phyloP scores from a whole-genome alignment of 2,329 filamentous ascomycete genomes.

The Claviceps lovelessii region DNA sequence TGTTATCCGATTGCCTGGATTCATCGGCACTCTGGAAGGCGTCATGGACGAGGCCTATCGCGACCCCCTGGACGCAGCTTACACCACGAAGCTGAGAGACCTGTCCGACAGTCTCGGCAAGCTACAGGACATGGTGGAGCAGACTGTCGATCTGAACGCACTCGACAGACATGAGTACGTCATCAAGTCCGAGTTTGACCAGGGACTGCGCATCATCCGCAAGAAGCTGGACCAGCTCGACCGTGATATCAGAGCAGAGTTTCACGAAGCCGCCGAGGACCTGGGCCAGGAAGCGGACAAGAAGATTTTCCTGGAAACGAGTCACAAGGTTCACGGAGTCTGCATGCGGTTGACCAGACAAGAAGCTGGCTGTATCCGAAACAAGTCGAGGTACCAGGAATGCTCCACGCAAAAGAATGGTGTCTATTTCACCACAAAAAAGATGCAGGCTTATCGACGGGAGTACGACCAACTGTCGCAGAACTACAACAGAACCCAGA shows the following conservation, averaged over 20 bases:
- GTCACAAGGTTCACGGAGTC: slow-evolving; percentile 90
- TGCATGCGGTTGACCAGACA: slow-evolving; percentile 86
- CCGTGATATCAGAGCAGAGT: slow-evolving; percentile 71
- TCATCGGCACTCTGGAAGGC: slow-evolving; percentile 75
- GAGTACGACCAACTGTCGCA: slow-evolving; percentile 90
- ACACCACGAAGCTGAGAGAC: slow-evolving; percentile 68
- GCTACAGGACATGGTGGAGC: slow-evolving; percentile 95
- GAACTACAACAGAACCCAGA: slow-evolving; percentile 91
- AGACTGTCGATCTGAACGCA: slow-evolving; percentile 88
- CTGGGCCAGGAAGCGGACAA: slow-evolving; percentile 89
- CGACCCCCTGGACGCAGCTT: slow-evolving; percentile 70
- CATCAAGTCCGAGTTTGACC: slow-evolving; percentile 97
- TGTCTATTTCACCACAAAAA: slow-evolving; percentile 88
- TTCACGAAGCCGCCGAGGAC: slow-evolving; percentile 60
- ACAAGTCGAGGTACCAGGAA: slow-evolving; percentile 80
- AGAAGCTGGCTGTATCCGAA: slow-evolving; percentile 85
- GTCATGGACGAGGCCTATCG: slow-evolving; percentile 94
- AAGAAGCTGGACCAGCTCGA: slow-evolving; percentile 79
- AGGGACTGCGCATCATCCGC: slow-evolving; percentile 71
- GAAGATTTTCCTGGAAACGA: slow-evolving; percentile 85
- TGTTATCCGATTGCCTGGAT: slow-evolving; percentile 76
- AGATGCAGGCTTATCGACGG: slow-evolving; percentile 63
- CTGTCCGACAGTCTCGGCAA: slow-evolving; percentile 68
- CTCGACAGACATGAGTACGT: slow-evolving; percentile 96
- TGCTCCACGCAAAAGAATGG: slow-evolving; percentile 98